phyloP scores from a whole-genome alignment of 2,329 filamentous ascomycete genomes.

The Colletotrichum sp. region DNA sequence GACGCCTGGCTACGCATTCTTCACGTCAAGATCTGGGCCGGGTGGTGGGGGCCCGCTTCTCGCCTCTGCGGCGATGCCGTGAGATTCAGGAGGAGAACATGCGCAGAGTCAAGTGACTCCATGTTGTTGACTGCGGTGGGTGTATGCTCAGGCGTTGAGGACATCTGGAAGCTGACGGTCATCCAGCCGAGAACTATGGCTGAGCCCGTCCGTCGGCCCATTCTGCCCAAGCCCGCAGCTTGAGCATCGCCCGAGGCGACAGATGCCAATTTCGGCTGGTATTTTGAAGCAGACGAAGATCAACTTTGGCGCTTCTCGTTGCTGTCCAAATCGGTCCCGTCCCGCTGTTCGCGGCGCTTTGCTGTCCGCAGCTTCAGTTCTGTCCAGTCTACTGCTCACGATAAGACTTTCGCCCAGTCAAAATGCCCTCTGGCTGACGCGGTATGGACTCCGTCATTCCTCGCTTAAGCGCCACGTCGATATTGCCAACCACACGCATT shows the following conservation, averaged over 20 bases:
- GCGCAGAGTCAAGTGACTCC: constrained; percentile 16
- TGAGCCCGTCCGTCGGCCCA: background rate
- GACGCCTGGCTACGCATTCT: background rate
- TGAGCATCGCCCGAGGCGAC: background rate
- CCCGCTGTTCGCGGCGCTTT: constrained; percentile 5
- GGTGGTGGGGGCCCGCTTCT: background rate
- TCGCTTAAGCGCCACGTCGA: background rate
- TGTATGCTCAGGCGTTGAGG: background rate
- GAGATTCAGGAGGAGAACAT: background rate
- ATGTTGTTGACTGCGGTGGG: background rate
- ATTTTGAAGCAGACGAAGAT: background rate
- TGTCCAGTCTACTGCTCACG: background rate
- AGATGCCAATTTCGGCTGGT: background rate
- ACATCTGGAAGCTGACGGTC: background rate
- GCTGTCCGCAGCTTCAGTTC: constrained; percentile 4
- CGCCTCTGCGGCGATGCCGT: constrained; percentile 6
- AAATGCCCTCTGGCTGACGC: background rate
- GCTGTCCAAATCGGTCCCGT: background rate
- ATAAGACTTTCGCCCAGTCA: background rate
- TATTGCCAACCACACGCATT: background rate
- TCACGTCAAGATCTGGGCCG: background rate
- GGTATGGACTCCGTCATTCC: background rate
- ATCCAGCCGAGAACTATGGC: background rate
- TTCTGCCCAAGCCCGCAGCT: background rate
- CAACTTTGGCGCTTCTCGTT: background rate